Evolutionary conservation across 345 rosid genomes (phyloP).

Genomic region (Aegle marmelos): DNA sequence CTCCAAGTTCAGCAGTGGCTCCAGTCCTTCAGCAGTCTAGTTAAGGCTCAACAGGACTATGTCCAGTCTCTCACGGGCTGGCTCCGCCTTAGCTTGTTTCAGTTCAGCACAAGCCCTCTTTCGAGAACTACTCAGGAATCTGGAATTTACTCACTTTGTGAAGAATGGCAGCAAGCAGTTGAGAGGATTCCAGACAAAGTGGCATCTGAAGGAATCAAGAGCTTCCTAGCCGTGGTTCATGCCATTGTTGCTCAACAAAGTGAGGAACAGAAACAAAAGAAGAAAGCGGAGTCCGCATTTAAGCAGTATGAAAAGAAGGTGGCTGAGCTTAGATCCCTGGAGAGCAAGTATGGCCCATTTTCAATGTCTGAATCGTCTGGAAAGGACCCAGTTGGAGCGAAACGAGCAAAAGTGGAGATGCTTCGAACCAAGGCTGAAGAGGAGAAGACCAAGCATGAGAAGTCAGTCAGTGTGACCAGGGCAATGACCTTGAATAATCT

Average conservation of each 20-base stretch:
- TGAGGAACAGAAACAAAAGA: conserved; percentile 84
- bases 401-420: conserved; percentile 60
- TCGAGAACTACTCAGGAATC: conserved; percentile 51
- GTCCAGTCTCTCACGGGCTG: conserved; percentile 85
- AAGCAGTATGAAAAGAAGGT: conserved; percentile 72
- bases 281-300: conserved; percentile 60
- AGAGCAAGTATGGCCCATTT: conserved; percentile 69
- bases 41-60: conserved; percentile 81
- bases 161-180: conserved; percentile 84
- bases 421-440: conserved; percentile 73
- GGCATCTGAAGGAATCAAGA: conserved; percentile 95
- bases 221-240: conserved; percentile 76
- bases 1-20: conserved; percentile 95
- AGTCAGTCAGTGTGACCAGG: conserved; percentile 68
- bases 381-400: conserved; percentile 62
- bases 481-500: conserved; percentile 82
- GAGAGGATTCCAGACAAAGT: conserved; percentile 93
- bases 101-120: conserved; percentile 68
- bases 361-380: conserved; percentile 42
- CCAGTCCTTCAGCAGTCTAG: conserved; percentile 74
- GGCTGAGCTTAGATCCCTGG: conserved; percentile 61
- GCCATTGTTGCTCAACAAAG: conserved; percentile 83
- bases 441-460: conserved; percentile 79
- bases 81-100: conserved; percentile 92
- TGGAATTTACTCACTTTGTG: conserved; percentile 76